These are phyloP conservation scores for Begonia fuchsioides DNA, from an alignment of 306 rosid species.

Conservation along the genomic window DNA sequence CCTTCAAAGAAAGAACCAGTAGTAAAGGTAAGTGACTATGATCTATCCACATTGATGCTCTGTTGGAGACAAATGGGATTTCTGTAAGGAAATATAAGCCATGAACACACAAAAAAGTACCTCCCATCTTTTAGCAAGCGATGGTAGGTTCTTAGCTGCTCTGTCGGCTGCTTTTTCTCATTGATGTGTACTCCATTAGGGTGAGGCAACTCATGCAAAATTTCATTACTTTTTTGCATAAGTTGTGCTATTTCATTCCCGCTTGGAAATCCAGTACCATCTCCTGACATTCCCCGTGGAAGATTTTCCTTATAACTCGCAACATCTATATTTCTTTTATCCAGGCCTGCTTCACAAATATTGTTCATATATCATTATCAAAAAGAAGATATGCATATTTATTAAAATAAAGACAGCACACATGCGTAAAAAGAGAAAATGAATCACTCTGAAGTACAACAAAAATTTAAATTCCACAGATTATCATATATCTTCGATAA, in stretches of 20 bases:
- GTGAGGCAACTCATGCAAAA: constrained; percentile 24
- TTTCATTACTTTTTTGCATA: constrained; percentile 12
- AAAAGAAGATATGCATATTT: constrained; percentile 7
- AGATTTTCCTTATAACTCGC: constrained; percentile 24
- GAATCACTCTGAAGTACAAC: constrained; percentile 3
- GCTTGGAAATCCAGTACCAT: constrained; percentile 25
- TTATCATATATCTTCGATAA: constrained; percentile 10
- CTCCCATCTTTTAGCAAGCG: constrained; percentile 54
- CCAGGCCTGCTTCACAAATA: constrained; percentile 41
- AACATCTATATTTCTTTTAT: constrained; percentile 21
- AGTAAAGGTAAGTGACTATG: constrained; percentile 20
- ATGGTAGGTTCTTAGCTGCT: constrained; percentile 43
- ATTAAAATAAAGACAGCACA: background rate
- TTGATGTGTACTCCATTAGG: constrained; percentile 23
- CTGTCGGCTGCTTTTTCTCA: constrained; percentile 25
- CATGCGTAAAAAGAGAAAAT: background rate
- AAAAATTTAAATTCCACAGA: background rate
- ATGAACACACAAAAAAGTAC: constrained; percentile 21
- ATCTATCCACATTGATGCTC: background rate
- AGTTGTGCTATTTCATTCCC: constrained; percentile 23
- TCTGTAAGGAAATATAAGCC: constrained; percentile 6
- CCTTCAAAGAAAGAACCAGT: constrained; percentile 28
- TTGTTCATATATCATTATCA: constrained; percentile 11
- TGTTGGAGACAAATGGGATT: background rate
- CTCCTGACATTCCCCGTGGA: constrained; percentile 23